Conservation (phyloP, 1,139 yeast species). For the Scheffersomyces titani region DNA sequence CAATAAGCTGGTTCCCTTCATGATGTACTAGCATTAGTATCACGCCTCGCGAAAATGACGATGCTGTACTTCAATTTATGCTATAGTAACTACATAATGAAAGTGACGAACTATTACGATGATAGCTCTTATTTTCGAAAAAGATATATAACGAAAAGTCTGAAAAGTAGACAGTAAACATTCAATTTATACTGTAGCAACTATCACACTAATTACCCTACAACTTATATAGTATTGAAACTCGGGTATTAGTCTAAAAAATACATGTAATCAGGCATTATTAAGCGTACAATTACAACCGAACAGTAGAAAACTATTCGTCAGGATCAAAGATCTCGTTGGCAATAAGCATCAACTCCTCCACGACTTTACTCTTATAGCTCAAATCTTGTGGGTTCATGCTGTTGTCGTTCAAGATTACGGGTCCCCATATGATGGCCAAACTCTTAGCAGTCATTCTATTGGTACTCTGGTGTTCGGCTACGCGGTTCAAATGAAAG, state of each 20-base stretch:
- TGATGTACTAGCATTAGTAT: slow-evolving; percentile 11
- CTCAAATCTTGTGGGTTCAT: slow-evolving; percentile 76
- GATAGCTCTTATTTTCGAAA: neutral
- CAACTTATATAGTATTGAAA: neutral
- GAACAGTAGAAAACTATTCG: slow-evolving; percentile 19
- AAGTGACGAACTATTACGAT: neutral
- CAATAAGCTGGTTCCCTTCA: slow-evolving; percentile 12
- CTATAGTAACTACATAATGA: neutral
- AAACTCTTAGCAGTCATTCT: slow-evolving; percentile 81
- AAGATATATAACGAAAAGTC: neutral
- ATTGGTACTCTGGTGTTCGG: slow-evolving; percentile 61
- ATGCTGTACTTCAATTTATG: neutral
- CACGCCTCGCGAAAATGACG: too few relatives aligned
- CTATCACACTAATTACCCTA: neutral
- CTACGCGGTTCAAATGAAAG: slow-evolving; percentile 80
- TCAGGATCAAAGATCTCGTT: slow-evolving; percentile 82
- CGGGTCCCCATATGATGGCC: slow-evolving; percentile 95
- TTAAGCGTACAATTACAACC: neutral
- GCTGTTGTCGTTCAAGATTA: slow-evolving; percentile 65
- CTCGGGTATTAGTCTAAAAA: neutral
- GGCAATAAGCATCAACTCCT: slow-evolving; percentile 82
- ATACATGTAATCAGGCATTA: neutral
- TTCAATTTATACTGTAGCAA: too few relatives aligned
- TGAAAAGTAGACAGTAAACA: neutral
- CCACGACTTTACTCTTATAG: slow-evolving; percentile 78